phyloP scores from a whole-genome alignment of 2,329 filamentous ascomycete species.

The Aspergillus pseudotamarii region DNA sequence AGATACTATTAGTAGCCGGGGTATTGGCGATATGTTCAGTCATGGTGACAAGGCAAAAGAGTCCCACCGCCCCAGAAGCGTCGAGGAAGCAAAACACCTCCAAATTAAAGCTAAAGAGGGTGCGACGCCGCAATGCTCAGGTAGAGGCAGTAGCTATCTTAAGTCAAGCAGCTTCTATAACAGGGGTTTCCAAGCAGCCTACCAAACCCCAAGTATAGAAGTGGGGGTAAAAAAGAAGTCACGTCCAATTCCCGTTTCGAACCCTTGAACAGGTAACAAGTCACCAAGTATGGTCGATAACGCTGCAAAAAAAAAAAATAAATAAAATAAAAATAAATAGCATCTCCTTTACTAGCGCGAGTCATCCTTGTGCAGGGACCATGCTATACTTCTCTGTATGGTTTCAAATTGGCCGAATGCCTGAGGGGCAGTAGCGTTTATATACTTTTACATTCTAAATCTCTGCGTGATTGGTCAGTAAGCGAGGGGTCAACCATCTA shows the following conservation, averaged over 20 bases:
- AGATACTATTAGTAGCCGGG: not conserved
- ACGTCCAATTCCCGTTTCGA: not conserved
- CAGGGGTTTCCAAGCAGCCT: not conserved
- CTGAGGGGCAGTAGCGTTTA: slow-evolving; percentile 22
- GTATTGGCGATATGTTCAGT: not conserved
- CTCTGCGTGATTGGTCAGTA: not conserved
- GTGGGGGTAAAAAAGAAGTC: not conserved
- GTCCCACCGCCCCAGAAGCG: not conserved
- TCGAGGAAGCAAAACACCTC: not conserved
- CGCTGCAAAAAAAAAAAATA: not conserved
- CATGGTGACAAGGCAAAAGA: not conserved
- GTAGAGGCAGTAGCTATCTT: too few relatives aligned
- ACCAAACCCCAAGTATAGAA: not conserved
- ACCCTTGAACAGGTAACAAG: not conserved
- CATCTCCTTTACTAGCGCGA: not conserved
- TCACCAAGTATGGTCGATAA: not conserved
- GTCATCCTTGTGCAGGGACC: slow-evolving; percentile 64
- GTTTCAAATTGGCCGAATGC: slow-evolving; percentile 60
- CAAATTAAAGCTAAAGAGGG: not conserved
- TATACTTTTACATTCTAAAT: not conserved
- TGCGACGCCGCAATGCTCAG: too few relatives aligned
- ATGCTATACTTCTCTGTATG: slow-evolving; percentile 81
- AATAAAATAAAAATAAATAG: not conserved
- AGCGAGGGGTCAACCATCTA: not conserved
- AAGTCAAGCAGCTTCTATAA: too few relatives aligned